Evolutionary conservation across 2,329 filamentous ascomycete genomes (phyloP), one percentile per base, ranked within the genome.

Genomic region (Emmonsiellopsis sp.): DNA sequence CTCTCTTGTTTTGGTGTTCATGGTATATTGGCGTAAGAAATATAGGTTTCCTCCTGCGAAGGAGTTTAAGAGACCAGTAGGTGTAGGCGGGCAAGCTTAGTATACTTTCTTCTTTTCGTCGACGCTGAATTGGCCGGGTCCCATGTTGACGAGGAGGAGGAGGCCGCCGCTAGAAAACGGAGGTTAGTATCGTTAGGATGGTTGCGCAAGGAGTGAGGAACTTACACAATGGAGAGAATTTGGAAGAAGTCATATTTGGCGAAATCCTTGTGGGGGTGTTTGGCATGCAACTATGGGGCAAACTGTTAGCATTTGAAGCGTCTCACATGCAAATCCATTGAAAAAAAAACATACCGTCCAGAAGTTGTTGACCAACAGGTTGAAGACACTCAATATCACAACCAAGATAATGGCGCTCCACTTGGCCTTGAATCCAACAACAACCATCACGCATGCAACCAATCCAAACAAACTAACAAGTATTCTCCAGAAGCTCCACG

Each of bases 61-160:
- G 20, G 20, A 26, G 20, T 26, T 26, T n/a, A 13, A 37, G 26
- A 26, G 37, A 13, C 49, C 40, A 47, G n/a, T 35, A 1, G 8
- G 30, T 31, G 30, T 31, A 40, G 34, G 41, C 3, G 20, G 20
- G 11, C 8, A 13, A 15, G 20, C 16, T 53, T 81, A 98, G 78
- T 98, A 98, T 63, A 98, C 93, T 82, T 98, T 98, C 85, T 98
- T 98, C 88, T 98, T 98, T 83, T 98, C 93, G 74, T 98, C 93
- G 73, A 97, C 92, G 71, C 88, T 95, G 79, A 97, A 87, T 73
- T 95, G 91, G 59, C 93, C 93, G 8, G 93, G 93, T 57, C 93
- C 93, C 82, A 93, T 96, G 83, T 98, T 98, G 76, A 97, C 91
- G 61, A 98, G 83, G 61, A 98, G 85, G 55, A 98, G 81, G 54